These are phyloP conservation scores for Musa beccarii DNA, from an alignment of 176 grass and related monocot species.

Conservation along the genomic window DNA sequence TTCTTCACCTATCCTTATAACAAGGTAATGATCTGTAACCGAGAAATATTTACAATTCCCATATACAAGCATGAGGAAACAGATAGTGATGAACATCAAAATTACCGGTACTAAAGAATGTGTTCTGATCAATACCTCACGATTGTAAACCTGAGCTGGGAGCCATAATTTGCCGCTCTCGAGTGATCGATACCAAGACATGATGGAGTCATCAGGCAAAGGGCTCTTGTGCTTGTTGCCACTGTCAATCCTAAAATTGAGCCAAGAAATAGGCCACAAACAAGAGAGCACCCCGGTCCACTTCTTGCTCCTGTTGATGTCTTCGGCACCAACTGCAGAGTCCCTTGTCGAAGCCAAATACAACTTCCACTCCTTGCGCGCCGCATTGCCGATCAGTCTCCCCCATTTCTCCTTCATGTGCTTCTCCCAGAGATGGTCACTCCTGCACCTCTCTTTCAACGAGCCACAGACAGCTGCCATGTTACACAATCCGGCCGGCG, in stretches of 20 bases:
- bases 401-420: conserved; percentile 85
- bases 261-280: conserved; percentile 69
- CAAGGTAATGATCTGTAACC: no score
- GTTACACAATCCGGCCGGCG: conserved; percentile 48
- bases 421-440: conserved; percentile 79
- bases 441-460: conserved; percentile 46
- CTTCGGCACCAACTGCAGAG: neutral
- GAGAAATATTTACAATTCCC: no score
- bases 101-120: neutral
- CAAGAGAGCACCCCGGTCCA: conserved; percentile 53
- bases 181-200: conserved; percentile 75
- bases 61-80: no score
- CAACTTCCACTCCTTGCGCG: conserved; percentile 51
- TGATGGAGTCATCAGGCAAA: conserved; percentile 54
- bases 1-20: no score
- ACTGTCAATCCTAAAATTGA: conserved; percentile 26
- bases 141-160: conserved; percentile 96
- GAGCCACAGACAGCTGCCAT: conserved; percentile 63
- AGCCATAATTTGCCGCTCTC: conserved; percentile 86
- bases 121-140: conserved; percentile 51
- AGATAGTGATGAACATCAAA: neutral
- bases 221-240: conserved; percentile 19
- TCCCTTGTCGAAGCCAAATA: conserved; percentile 40
- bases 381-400: conserved; percentile 44
- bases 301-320: conserved; percentile 4